Conservation (phyloP, 2,329 filamentous ascomycete species). For the Cladophialophora carrionii region DNA sequence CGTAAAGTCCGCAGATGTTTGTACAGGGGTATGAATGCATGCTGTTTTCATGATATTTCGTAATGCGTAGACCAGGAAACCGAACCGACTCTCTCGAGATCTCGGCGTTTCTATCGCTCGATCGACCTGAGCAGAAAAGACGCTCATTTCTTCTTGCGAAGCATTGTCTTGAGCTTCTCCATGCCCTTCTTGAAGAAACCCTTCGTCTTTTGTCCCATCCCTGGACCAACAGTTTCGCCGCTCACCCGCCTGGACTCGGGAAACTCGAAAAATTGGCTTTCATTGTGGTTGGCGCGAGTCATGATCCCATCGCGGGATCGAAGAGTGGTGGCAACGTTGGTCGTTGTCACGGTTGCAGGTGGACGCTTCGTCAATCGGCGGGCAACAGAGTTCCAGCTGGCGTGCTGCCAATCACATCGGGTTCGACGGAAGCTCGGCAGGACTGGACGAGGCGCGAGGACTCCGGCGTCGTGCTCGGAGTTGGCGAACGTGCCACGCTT, state of each 20-base stretch:
- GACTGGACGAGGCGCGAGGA: neutral
- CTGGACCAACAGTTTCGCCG: neutral
- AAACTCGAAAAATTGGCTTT: neutral
- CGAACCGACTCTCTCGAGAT: neutral
- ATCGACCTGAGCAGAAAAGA: neutral
- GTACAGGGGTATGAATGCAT: slow-evolving; percentile 11
- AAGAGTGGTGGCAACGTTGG: neutral
- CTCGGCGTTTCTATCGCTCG: neutral
- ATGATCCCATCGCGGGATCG: neutral
- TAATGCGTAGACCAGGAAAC: neutral
- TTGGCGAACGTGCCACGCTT: neutral
- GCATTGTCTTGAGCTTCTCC: slow-evolving; percentile 10
- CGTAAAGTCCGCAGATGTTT: neutral
- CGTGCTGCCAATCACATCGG: neutral
- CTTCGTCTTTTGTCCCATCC: slow-evolving; percentile 1
- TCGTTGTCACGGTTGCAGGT: neutral
- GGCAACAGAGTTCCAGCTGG: neutral
- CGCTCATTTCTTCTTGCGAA: neutral
- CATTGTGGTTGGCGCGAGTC: neutral
- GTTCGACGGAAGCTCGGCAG: slow-evolving; percentile 8
- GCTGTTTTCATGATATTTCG: neutral
- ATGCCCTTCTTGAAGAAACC: slow-evolving; percentile 13
- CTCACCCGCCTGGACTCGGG: neutral
- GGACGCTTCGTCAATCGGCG: slow-evolving; percentile 1
- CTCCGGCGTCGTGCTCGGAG: neutral